Evolutionary conservation across 177 flowering plant genomes (phyloP).

Genomic region (Vitis hybrid): DNA sequence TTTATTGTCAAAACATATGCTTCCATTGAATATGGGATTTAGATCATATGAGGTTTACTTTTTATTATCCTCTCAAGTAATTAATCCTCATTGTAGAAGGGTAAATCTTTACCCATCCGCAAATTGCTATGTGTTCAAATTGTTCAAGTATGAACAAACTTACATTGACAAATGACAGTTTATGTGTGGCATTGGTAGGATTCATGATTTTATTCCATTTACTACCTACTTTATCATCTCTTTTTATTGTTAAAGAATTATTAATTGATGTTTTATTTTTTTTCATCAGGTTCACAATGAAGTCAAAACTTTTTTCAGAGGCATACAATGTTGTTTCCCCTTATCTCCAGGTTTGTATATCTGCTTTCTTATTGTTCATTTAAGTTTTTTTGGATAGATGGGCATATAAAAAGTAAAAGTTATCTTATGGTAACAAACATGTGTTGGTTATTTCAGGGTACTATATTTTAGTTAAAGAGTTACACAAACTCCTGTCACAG

Average conservation of each 20-base stretch:
- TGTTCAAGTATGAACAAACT: too few relatives aligned
- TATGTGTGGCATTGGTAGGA: too few relatives aligned
- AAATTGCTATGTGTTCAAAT: too few relatives aligned
- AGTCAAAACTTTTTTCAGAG: conserved; percentile 46
- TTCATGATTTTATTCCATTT: background rate
- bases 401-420: background rate
- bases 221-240: background rate
- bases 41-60: too few relatives aligned
- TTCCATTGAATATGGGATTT: too few relatives aligned
- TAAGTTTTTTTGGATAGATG: background rate
- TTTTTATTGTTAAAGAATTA: background rate
- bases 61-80: too few relatives aligned
- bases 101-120: too few relatives aligned
- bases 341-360: conserved; percentile 62
- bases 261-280: conserved; percentile 13
- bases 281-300: conserved; percentile 49
- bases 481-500: too few relatives aligned
- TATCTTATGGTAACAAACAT: background rate
- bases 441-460: background rate
- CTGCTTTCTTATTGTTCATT: conserved; percentile 1
- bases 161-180: too few relatives aligned
- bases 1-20: too few relatives aligned
- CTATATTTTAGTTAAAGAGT: too few relatives aligned
- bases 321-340: conserved; percentile 53
- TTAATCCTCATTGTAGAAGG: too few relatives aligned